Conservation (phyloP, 208 protist genomes). For the Leishmania turanica region DNA sequence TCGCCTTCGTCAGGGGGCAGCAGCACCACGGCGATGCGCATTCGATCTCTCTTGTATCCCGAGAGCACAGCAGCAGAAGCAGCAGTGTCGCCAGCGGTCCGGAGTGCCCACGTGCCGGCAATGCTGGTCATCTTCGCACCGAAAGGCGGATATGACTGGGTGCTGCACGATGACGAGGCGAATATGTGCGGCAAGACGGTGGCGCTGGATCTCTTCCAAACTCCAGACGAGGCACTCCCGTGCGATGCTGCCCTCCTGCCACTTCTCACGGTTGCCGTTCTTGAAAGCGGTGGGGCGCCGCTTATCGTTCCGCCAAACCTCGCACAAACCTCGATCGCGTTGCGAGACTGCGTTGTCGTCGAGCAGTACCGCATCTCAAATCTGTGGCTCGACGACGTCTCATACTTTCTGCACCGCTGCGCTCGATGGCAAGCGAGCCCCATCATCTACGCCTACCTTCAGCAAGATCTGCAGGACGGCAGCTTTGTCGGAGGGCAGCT, state of each 20-base stretch:
- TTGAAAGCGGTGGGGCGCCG: constrained; percentile 76
- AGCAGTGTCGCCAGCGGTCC: background rate
- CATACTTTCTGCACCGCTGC: constrained; percentile 86
- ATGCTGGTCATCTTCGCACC: constrained; percentile 84
- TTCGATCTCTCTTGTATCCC: constrained; percentile 2
- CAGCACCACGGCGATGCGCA: background rate
- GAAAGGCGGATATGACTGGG: constrained; percentile 90
- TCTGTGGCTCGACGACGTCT: constrained; percentile 90
- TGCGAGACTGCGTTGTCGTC: constrained; percentile 83
- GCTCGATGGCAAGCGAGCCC: constrained; percentile 66
- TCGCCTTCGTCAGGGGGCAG: background rate
- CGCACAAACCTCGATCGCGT: constrained; percentile 68
- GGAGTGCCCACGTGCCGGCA: constrained; percentile 12
- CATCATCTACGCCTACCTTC: constrained; percentile 86
- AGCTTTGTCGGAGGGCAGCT: constrained; percentile 65
- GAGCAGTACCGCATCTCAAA: constrained; percentile 83
- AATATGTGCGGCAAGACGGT: constrained; percentile 54
- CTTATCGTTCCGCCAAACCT: constrained; percentile 88
- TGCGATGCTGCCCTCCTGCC: constrained; percentile 68
- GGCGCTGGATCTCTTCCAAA: constrained; percentile 75
- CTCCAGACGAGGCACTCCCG: constrained; percentile 82
- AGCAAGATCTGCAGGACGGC: constrained; percentile 82
- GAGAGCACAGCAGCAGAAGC: background rate
- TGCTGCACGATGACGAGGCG: constrained; percentile 89
- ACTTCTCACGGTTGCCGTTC: constrained; percentile 69